A percentile compares a stretch with the other conserved stretches of the same genome.
Evolutionary conservation across 2,329 filamentous ascomycete genomes (phyloP).

Genomic region (Ceratocystiopsis brevicomis): DNA sequence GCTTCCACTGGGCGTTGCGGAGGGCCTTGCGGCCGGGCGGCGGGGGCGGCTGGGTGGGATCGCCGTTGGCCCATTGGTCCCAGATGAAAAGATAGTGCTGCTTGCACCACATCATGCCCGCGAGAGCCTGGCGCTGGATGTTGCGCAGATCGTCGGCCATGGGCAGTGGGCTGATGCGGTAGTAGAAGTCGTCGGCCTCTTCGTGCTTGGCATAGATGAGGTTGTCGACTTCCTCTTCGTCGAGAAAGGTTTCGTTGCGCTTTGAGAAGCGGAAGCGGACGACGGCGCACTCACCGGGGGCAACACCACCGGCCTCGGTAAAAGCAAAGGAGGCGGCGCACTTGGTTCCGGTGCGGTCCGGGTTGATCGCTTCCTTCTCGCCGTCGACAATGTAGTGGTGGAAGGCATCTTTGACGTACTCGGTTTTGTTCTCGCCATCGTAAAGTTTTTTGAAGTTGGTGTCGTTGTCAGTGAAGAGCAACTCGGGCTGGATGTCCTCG

Average conservation of each 20-base stretch:
- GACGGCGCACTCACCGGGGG: conserved; percentile 81
- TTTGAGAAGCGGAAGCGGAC: conserved; percentile 79
- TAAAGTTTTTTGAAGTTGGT: conserved; percentile 71
- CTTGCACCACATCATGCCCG: conserved; percentile 98
- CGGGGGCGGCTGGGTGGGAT: conserved; percentile 73
- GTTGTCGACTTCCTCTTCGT: conserved; percentile 85
- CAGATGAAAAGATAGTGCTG: conserved; percentile 94
- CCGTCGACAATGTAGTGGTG: conserved; percentile 71
- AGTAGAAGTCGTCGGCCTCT: conserved; percentile 96
- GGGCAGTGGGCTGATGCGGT: conserved; percentile 74
- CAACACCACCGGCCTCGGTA: conserved; percentile 72
- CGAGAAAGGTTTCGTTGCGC: conserved; percentile 57
- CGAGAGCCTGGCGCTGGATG: conserved; percentile 84
- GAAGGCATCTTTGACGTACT: conserved; percentile 90
- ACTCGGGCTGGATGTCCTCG: conserved; percentile 64
- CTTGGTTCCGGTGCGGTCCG: conserved; percentile 65
- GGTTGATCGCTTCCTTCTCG: conserved; percentile 67
- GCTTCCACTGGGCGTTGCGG: conserved; percentile 80
- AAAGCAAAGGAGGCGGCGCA: conserved; percentile 83
- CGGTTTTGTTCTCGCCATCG: conserved; percentile 55
- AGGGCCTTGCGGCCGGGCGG: conserved; percentile 62
- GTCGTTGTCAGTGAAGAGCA: conserved; percentile 92
- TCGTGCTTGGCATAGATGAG: conserved; percentile 67
- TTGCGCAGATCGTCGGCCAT: conserved; percentile 89
- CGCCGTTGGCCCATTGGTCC: conserved; percentile 95